Base-by-base conservation (phyloP, 495 filamentous ascomycete species). In the Aspergillus sclerotiicarbonarius region DNA sequence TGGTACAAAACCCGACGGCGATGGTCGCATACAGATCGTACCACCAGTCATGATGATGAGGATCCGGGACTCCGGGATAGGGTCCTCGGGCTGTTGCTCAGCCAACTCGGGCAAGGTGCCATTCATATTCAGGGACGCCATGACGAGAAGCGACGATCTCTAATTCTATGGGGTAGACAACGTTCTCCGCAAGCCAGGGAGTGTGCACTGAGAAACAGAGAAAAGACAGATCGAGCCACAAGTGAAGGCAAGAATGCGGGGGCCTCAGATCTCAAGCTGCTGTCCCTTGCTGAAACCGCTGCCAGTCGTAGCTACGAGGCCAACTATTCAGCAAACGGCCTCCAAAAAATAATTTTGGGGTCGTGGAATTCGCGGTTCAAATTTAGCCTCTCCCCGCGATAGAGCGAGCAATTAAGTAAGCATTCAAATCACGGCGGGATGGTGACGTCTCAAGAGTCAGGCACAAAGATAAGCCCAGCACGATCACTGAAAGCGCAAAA, bases 31-130 rank as follows among this genome's bases (percentile, higher is more conserved):
- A 73, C 92, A 97, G 56, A 98, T 98, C 1, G 94, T 98, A 18
- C 94, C 94, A 47, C 94, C 92, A 13, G 92, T 96, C 82, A 93
- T 93, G 73, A 96, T 90, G 58, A 96, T 87, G 55, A 96, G 77
- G 8, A 96, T 89, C 55, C 91, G 79, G 0, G 90, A 90, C 70
- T 96, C 92, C n/a, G 62, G 72, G 25, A 73, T 46, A 15, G 61
- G 15, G 41, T 63, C 62, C 15, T 74, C 69, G 3, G 62, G 31
- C 49, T 63, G 65, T 20, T 53, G 52, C 16, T 68, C 60, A 19
- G 57, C 66, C 64, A 67, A 35, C 45, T 63, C 60, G 8, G 68
- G 69, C 25, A 71, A 64, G 18, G 52, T 31, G 32, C 59, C 63
- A 20, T 65, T 57, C 21, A 58, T 62, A 20, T 65, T 57, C 19